Evolutionary conservation across 2,329 filamentous ascomycete genomes (phyloP).

Genomic region (Curvularia sp.): DNA sequence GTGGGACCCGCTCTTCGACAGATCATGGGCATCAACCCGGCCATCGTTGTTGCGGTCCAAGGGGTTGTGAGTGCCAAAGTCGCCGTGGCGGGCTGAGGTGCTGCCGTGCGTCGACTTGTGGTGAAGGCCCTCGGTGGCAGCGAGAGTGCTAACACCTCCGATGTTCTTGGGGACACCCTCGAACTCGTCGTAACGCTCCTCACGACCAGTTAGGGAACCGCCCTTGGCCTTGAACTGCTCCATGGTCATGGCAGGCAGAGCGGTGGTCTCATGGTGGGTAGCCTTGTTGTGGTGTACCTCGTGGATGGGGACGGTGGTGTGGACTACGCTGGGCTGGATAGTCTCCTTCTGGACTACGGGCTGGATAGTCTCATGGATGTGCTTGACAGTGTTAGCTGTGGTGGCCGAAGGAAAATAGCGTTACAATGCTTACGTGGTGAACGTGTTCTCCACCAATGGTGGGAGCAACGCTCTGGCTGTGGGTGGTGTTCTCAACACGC

Average conservation of each 20-base stretch:
- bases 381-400: conserved; percentile 38
- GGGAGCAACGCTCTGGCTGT: conserved; percentile 59
- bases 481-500: conserved; percentile 56
- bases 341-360: conserved; percentile 74
- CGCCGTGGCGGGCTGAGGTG: conserved; percentile 28
- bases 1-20: conserved; percentile 13
- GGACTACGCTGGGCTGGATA: conserved; percentile 70
- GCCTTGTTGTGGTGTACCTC: conserved; percentile 73
- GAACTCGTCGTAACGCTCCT: conserved; percentile 66
- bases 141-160: conserved; percentile 37
- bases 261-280: conserved; percentile 70
- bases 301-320: conserved; percentile 75
- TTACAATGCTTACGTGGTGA: conserved; percentile 57
- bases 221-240: conserved; percentile 68
- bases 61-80: conserved; percentile 23
- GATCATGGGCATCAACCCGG: conserved; percentile 10
- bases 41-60: conserved; percentile 19
- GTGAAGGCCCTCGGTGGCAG: conserved; percentile 27
- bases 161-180: conserved; percentile 66
- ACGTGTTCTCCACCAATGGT: conserved; percentile 67
- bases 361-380: conserved; percentile 73
- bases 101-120: conserved; percentile 27
- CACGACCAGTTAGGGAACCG: conserved; percentile 61
- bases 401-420: neutral
- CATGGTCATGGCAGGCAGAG: conserved; percentile 69